Evolutionary conservation across 129 eudicot species (phyloP), one percentile per base, ranked within the genome.

Genomic region (Helianthus tuberosus): DNA sequence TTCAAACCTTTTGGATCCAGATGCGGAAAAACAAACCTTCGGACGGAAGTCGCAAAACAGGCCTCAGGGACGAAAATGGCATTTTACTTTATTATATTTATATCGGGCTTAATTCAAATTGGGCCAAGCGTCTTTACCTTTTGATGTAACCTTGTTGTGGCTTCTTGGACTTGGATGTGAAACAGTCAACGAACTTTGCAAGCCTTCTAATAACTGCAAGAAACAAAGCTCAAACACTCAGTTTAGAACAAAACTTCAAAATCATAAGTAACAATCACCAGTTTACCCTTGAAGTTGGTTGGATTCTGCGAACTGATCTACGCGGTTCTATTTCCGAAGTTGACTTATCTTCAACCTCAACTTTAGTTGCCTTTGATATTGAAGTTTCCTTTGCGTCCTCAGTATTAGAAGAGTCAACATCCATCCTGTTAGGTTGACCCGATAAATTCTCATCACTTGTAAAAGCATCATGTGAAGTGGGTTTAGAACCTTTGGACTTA

Each of bases 251-350:
- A 5, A 57, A 65, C 65, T 38, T 6, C 6, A n/a, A 41, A 64
- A 63, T 11, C 41, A 32, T 15, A 47, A 6, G 48, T 35, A 64
- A 41, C 67, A 47, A 65, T 15, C 25, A 16, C 23, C 23, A 39
- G 53, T 47, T 70, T 53, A 95, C 99, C 92, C 97, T 83, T 55
- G 96, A 92, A 59, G 99, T 95, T 39, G 99, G 99, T 84, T 95
- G 99, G 44, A 95, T 88, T 74, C 84, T 86, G 36, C 99, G 97
- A 73, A 76, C 84, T 60, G 99, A 95, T 79, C 99, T 84, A 11
- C 99, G 97, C 47, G 94, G 90, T 71, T 89, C 96, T 27, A 49
- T 8, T 62, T 91, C 96, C 9, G 86, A 76, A 20, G 72, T 64
- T n/a, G 76, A 67, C 52, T 78, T 79, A 11, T 85, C 96, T 73